Base-by-base conservation (phyloP, 2,329 filamentous ascomycete species). In the Pseudogymnoascus destructans region DNA sequence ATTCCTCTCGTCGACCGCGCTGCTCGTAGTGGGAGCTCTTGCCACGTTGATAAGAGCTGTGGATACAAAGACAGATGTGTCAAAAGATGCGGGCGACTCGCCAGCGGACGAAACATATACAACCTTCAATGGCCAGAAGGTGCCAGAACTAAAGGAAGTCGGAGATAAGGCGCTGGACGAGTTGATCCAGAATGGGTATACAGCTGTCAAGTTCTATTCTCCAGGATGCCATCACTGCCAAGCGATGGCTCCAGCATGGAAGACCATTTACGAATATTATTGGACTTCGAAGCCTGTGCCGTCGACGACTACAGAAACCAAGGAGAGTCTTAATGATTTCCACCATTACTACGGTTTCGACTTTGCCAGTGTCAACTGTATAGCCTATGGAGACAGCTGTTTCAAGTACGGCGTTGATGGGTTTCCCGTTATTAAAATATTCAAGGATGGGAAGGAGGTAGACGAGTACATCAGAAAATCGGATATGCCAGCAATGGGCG, bases 251-350 rank as follows among this genome's bases (percentile, higher is more conserved):
- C 93, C 93, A 6, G 85, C 82, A 56, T 96, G 83, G 77, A 90
- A 97, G 73, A 96, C 91, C 4, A 72, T 92, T 11, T 95, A 97
- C 77, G 93, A 98, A 74, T 96, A 85, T 72, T 98, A 96, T 75
- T 66, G 89, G 74, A 96, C 91, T 35, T 93, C 89, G 35, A 85
- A 89, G 66, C 85, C 86, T 13, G 74, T 85, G 9, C 65, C 67
- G 21, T 58, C 65, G 42, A 62, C 60, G 9, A 54, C 62, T 11
- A 36, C 63, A 4, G 57, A 55, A 72, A 76, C 61, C 71, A 75
- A 57, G 72, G 76, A 55, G 71, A 19, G 73, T 70, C 65, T 75
- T 73, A 66, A 75, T 71, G 64, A 79, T 74, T 62, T 67, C 73
- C 13, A 73, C 79, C 38, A 72, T 58, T 93, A 84, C 70, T 97